A percentile compares a stretch with the other conserved stretches of the same genome.
Evolutionary conservation across 495 filamentous ascomycete genomes (phyloP).

Genomic region (Oleoguttula mirabilis): DNA sequence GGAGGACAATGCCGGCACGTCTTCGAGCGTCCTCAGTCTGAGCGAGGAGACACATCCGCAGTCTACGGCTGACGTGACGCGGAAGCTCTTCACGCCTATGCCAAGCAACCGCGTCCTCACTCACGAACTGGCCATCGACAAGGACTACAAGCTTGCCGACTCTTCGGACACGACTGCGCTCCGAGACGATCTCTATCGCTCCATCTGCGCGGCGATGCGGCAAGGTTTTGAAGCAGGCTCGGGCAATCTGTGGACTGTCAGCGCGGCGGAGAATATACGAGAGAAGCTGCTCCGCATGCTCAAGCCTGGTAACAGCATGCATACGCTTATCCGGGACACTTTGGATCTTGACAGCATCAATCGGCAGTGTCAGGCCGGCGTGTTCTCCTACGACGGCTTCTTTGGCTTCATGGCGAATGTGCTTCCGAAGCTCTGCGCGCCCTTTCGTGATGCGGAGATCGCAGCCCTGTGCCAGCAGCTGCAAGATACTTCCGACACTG

Average conservation of each 20-base stretch:
- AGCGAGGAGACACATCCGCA: not conserved
- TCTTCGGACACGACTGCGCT: slow-evolving; percentile 24
- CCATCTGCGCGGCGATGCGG: slow-evolving; percentile 69
- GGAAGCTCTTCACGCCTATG: slow-evolving; percentile 47
- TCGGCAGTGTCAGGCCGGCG: slow-evolving; percentile 63
- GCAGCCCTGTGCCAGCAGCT: slow-evolving; percentile 60
- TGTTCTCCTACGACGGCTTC: slow-evolving; percentile 88
- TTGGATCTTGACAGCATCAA: slow-evolving; percentile 69
- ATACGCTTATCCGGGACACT: slow-evolving; percentile 72
- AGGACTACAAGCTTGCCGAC: slow-evolving; percentile 55
- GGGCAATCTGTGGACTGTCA: slow-evolving; percentile 63
- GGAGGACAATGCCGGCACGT: not conserved
- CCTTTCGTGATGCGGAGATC: slow-evolving; percentile 75
- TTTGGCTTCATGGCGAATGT: slow-evolving; percentile 81
- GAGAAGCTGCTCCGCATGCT: slow-evolving; percentile 74
- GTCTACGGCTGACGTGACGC: slow-evolving; percentile 15
- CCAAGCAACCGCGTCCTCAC: slow-evolving; percentile 77
- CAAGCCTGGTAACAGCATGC: slow-evolving; percentile 63
- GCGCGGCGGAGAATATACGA: slow-evolving; percentile 74
- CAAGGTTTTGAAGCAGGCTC: slow-evolving; percentile 57
- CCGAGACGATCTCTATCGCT: slow-evolving; percentile 44
- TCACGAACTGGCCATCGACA: slow-evolving; percentile 86
- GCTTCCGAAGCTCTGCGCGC: slow-evolving; percentile 88
- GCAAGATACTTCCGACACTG: slow-evolving; percentile 25
- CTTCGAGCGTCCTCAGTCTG: not conserved